Conservation (phyloP, 2,329 filamentous ascomycete genomes). For the Aspergillus alliaceus region DNA sequence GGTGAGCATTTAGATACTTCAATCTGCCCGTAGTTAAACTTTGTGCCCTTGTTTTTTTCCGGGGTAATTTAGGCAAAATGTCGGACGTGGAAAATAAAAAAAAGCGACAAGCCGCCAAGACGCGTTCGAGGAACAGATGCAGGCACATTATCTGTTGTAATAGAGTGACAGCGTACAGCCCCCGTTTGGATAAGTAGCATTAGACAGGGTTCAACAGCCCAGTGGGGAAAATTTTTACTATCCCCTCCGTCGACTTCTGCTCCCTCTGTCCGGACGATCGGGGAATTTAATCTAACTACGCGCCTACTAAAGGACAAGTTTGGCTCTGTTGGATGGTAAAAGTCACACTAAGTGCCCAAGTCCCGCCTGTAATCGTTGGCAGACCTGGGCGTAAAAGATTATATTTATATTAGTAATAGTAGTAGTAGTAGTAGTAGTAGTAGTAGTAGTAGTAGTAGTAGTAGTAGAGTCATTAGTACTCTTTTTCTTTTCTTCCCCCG, state of each 20-base stretch:
- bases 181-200: neutral
- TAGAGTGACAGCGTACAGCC: too few species aligned
- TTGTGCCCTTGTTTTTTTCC: neutral
- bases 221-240: neutral
- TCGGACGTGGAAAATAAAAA: too few species aligned
- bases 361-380: neutral
- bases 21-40: too few species aligned
- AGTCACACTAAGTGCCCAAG: neutral
- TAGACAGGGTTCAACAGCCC: neutral
- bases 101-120: neutral
- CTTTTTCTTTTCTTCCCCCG: too few species aligned
- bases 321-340: neutral
- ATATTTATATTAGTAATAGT: too few species aligned
- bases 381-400: neutral
- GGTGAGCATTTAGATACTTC: too few species aligned
- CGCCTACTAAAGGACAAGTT: neutral
- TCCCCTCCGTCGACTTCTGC: neutral
- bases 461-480: too few species aligned
- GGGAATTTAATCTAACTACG: neutral
- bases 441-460: too few species aligned
- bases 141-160: neutral
- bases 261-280: neutral
- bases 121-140: neutral
- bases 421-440: too few species aligned
- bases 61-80: slow-evolving; percentile 12